phyloP scores from a whole-genome alignment of 257 asterid species.

The Nicotiana tomentosiformis region DNA sequence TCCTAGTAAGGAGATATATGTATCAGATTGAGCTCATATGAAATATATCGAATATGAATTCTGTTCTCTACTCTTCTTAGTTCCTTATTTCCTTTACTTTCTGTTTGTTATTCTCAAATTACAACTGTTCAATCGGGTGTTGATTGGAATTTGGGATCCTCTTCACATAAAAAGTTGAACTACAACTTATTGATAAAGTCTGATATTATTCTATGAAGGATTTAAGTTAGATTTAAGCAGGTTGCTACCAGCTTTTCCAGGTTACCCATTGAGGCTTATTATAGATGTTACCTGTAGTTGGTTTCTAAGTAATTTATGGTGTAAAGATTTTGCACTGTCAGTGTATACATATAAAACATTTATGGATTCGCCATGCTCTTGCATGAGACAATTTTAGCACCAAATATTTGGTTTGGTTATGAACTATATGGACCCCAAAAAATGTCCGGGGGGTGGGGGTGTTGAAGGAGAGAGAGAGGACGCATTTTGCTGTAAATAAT shows the following conservation, averaged over 20 bases:
- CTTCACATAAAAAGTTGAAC: background rate
- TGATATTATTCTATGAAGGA: background rate
- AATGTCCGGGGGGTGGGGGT: no score
- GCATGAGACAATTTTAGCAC: background rate
- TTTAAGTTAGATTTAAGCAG: background rate
- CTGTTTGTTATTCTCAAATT: no score
- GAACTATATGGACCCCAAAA: no score
- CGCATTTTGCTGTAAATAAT: background rate
- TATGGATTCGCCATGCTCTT: background rate
- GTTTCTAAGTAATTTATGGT: background rate
- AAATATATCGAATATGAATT: no score
- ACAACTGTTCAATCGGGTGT: no score
- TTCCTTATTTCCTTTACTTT: no score
- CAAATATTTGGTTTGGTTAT: no score
- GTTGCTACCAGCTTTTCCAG: background rate
- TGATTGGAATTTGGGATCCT: no score
- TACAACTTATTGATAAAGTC: background rate
- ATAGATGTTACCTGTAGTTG: background rate
- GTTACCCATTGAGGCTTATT: background rate
- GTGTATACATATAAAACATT: background rate
- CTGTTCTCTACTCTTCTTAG: no score
- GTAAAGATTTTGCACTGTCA: background rate
- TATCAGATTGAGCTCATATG: no score
- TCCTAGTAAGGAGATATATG: no score
- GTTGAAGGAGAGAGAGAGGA: no score